These are phyloP conservation scores for Punctularia strigosozonata DNA, from an alignment of 768 basidiomycete species.

Conservation along the genomic window DNA sequence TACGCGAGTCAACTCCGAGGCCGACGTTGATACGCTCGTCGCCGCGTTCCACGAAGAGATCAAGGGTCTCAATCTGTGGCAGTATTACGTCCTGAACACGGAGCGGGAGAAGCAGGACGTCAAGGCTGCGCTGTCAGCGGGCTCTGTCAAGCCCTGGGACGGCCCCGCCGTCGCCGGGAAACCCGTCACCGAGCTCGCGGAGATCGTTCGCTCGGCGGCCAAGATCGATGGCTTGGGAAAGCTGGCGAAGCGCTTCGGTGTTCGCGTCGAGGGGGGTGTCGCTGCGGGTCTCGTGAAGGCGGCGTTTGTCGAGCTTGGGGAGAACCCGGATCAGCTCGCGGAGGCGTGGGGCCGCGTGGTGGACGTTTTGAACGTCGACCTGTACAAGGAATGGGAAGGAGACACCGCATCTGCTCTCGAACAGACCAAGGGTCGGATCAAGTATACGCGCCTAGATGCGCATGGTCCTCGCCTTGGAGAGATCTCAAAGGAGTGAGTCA, in stretches of 20 bases:
- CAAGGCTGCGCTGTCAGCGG: slow-evolving; percentile 36
- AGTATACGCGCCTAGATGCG: slow-evolving; percentile 70
- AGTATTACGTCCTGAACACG: slow-evolving; percentile 86
- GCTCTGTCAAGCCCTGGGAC: slow-evolving; percentile 42
- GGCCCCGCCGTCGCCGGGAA: slow-evolving; percentile 50
- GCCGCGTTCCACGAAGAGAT: slow-evolving; percentile 48
- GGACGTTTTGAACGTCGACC: slow-evolving; percentile 78
- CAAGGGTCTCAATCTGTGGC: slow-evolving; percentile 70
- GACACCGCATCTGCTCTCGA: slow-evolving; percentile 69
- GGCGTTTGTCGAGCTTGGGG: slow-evolving; percentile 38
- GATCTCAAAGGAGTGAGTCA: slow-evolving; percentile 59
- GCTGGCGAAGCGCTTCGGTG: slow-evolving; percentile 57
- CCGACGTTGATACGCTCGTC: slow-evolving; percentile 61
- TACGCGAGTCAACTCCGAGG: slow-evolving; percentile 44
- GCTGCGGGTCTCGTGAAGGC: slow-evolving; percentile 71
- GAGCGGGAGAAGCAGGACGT: slow-evolving; percentile 49
- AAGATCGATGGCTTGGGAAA: slow-evolving; percentile 48
- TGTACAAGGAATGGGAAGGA: slow-evolving; percentile 80
- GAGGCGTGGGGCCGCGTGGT: slow-evolving; percentile 70
- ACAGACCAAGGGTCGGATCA: slow-evolving; percentile 63
- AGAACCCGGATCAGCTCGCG: slow-evolving; percentile 40
- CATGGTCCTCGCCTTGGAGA: slow-evolving; percentile 78
- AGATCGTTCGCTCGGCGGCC: slow-evolving; percentile 40
- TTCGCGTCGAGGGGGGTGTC: slow-evolving; percentile 43
- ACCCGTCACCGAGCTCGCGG: slow-evolving; percentile 52